Conservation (phyloP, 306 rosid species). For the Trifolium fragiferum region DNA sequence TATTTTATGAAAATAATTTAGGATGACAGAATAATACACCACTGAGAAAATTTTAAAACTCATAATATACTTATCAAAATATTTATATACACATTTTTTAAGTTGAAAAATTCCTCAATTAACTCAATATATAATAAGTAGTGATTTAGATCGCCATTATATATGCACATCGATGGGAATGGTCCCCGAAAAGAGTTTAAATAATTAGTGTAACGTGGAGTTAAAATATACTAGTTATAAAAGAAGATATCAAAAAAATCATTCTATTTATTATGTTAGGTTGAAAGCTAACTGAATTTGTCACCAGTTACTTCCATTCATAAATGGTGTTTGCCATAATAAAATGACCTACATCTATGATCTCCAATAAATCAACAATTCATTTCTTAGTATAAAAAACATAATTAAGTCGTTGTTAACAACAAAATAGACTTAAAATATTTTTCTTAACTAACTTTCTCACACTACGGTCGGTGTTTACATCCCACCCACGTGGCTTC, state of each 20-base stretch:
- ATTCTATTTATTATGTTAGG: constrained; percentile 69
- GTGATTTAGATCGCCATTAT: constrained; percentile 28
- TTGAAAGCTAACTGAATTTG: constrained; percentile 58
- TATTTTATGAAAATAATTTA: too few species aligned
- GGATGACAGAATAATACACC: too few species aligned
- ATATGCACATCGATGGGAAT: constrained; percentile 33
- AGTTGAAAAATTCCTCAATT: constrained; percentile 23
- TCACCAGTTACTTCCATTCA: constrained; percentile 59
- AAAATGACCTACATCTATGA: constrained; percentile 40
- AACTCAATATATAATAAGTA: constrained; percentile 1
- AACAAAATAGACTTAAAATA: constrained; percentile 21
- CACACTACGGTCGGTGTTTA: neutral
- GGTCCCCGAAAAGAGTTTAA: constrained; percentile 46
- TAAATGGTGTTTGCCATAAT: constrained; percentile 58
- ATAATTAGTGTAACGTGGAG: constrained; percentile 47
- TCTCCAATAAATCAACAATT: constrained; percentile 32
- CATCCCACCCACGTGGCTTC: constrained; percentile 26
- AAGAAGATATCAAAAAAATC: constrained; percentile 44
- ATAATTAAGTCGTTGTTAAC: constrained; percentile 5
- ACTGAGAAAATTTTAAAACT: too few species aligned
- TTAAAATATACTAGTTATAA: constrained; percentile 35
- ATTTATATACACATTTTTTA: neutral
- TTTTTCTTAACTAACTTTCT: constrained; percentile 25
- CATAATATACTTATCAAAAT: too few species aligned
- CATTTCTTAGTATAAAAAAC: neutral